These are phyloP conservation scores for Citrus reticulata DNA, from an alignment of 345 rosid genomes.

Conservation along the genomic window DNA sequence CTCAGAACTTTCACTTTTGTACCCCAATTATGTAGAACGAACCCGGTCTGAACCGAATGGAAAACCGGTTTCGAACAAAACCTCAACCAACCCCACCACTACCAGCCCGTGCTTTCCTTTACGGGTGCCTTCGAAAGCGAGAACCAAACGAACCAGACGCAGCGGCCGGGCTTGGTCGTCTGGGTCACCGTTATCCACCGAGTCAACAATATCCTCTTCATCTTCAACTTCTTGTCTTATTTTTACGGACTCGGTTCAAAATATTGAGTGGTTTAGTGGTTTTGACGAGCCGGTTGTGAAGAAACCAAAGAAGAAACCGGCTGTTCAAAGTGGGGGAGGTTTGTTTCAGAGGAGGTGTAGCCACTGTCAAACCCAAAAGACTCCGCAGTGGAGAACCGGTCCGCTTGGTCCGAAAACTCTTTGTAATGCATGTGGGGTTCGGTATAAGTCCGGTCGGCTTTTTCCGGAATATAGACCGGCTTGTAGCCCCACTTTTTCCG, in stretches of 20 bases:
- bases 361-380: constrained; percentile 54
- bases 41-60: constrained; percentile 17
- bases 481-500: constrained; percentile 53
- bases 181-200: constrained; percentile 16
- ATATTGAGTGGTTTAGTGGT: neutral
- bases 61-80: constrained; percentile 3
- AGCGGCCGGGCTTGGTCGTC: constrained; percentile 28
- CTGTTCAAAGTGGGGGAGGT: constrained; percentile 18
- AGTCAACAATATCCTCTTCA: constrained; percentile 28
- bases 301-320: constrained; percentile 31
- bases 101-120: constrained; percentile 12
- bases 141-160: constrained; percentile 38
- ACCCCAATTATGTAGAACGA: constrained; percentile 10
- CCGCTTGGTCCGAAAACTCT: constrained; percentile 55
- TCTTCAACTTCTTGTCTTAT: constrained; percentile 3
- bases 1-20: constrained; percentile 23
- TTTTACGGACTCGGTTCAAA: neutral
- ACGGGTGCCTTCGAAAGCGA: constrained; percentile 37
- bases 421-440: constrained; percentile 62
- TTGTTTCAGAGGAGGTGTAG: constrained; percentile 40
- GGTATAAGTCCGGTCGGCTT: constrained; percentile 59
- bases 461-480: constrained; percentile 63
- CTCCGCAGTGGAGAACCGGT: constrained; percentile 68
- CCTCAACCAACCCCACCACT: neutral
- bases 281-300: constrained; percentile 22